Base-by-base conservation (phyloP, 2,329 filamentous ascomycete genomes). In the Epichloe gansuensis region DNA sequence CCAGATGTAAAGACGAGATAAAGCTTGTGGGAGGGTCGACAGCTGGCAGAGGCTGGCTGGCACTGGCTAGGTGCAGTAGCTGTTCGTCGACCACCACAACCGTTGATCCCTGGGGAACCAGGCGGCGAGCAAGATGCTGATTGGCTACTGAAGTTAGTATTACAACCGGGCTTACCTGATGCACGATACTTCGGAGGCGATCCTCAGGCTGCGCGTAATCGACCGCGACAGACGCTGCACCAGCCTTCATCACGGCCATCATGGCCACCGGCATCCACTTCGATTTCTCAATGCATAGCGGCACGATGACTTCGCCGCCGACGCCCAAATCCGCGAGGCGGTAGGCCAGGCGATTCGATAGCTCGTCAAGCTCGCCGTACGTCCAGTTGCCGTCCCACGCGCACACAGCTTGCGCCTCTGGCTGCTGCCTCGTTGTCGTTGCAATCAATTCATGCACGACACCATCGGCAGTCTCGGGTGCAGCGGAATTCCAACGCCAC, bases 11-110 rank as follows among this genome's bases (percentile, higher is more conserved):
- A 57, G 25, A 54, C 52, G 34, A 57, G 35, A 23, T 56, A 57
- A 39, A 53, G 44, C 25, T 25, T 45, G 28, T 43, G 13, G 25
- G 37, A 39, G 5, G 49, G 52, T 46, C 12, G n/a, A 52, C 47
- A 8, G 17, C 23, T 75, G 74, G n/a, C 77, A 34, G 11, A 11
- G 13, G 37, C 47, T 21, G 11, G 49, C 50, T 28, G 8, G 57
- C 57, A 47, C 50, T 28, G 8, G 57, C 57, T 28, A 48, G 17
- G 8, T 58, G 61, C 21, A 52, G 52, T 12, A 58, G 61, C 21
- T 53, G 52, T 12, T 54, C 52, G 23, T 50, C 31, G 6, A 54
- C 58, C 23, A 52, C 43, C 31, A 51, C 50, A 2, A 51, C 50
- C n/a, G 46, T 13, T 55, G 52, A 15, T 38, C 37, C 21, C 59